Evolutionary conservation across 2,329 filamentous ascomycete genomes (phyloP).

Genomic region (Aspergillus proliferans): DNA sequence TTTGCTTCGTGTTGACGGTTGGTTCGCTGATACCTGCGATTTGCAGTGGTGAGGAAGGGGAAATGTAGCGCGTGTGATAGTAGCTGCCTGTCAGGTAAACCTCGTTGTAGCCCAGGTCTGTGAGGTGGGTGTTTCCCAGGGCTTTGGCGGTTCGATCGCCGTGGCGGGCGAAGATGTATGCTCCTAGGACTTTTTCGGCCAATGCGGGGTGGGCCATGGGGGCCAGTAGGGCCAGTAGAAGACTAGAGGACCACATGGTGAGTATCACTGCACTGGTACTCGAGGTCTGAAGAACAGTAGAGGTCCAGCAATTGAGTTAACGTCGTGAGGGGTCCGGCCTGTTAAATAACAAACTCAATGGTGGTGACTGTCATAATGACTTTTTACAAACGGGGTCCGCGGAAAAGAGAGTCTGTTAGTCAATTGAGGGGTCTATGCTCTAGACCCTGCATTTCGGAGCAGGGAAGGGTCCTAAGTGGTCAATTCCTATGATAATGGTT

Average conservation of each 20-base stretch:
- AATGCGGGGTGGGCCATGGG: slow-evolving; percentile 13
- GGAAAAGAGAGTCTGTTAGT: too few species aligned
- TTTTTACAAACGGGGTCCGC: too few species aligned
- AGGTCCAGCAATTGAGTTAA: too few species aligned
- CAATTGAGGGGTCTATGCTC: too few species aligned
- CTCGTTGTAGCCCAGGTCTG: slow-evolving; percentile 71
- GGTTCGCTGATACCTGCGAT: slow-evolving; percentile 63
- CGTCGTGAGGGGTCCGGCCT: too few species aligned
- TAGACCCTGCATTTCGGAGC: too few species aligned
- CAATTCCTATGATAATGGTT: too few species aligned
- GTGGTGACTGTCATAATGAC: too few species aligned
- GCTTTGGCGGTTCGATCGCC: slow-evolving; percentile 81
- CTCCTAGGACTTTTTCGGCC: slow-evolving; percentile 67
- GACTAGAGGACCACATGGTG: slow-evolving; percentile 22
- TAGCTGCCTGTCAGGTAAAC: slow-evolving; percentile 66
- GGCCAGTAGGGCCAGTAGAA: slow-evolving; percentile 22
- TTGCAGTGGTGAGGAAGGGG: slow-evolving; percentile 50
- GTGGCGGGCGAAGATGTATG: slow-evolving; percentile 84
- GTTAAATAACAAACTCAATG: too few species aligned
- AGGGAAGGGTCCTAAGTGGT: too few species aligned
- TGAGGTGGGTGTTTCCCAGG: slow-evolving; percentile 64
- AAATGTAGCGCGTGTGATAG: slow-evolving; percentile 72
- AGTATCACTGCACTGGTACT: neutral
- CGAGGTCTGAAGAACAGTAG: too few species aligned
- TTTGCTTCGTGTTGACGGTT: slow-evolving; percentile 61